These are phyloP conservation scores for Babesia ovis DNA, from an alignment of 169 alveolate species.

Conservation along the genomic window DNA sequence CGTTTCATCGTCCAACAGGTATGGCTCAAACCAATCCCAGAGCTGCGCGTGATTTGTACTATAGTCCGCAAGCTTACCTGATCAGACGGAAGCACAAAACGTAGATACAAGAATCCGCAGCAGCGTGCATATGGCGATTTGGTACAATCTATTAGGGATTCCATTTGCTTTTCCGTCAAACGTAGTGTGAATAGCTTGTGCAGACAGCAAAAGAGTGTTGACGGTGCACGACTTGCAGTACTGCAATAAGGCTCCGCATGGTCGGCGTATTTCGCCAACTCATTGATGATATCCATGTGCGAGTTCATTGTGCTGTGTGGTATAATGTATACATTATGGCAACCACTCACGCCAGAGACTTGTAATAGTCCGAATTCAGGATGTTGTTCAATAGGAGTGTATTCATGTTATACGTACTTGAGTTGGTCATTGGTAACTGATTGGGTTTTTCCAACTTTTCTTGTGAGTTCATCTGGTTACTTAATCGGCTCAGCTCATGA, in stretches of 20 bases:
- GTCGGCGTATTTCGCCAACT: conserved; percentile 74
- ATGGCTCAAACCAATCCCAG: conserved; percentile 80
- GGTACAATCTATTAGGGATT: conserved; percentile 32
- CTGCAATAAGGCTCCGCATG: conserved; percentile 79
- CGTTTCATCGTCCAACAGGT: conserved; percentile 72
- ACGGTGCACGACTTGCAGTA: conserved; percentile 76
- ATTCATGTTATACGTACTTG: conserved; percentile 74
- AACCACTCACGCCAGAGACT: conserved; percentile 61
- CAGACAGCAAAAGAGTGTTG: conserved; percentile 78
- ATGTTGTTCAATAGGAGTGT: conserved; percentile 73
- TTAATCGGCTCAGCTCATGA: conserved; percentile 59
- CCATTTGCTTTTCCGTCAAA: conserved; percentile 74
- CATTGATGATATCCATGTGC: conserved; percentile 66
- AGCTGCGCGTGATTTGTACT: conserved; percentile 41
- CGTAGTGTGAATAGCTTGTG: conserved; percentile 72
- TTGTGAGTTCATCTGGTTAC: conserved; percentile 16
- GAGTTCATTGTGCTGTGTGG: conserved; percentile 61
- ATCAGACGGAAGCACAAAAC: conserved; percentile 61
- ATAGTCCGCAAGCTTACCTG: conserved; percentile 28
- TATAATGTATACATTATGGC: background rate
- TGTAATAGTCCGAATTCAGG: conserved; percentile 76
- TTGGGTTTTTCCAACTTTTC: conserved; percentile 38
- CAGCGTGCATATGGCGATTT: conserved; percentile 66
- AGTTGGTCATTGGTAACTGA: conserved; percentile 68
- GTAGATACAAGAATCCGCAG: conserved; percentile 65